Evolutionary conservation across 352 stramenopile species (phyloP), one percentile per base, ranked within the genome.

Genomic region (Globisporangium paroecandrum): DNA sequence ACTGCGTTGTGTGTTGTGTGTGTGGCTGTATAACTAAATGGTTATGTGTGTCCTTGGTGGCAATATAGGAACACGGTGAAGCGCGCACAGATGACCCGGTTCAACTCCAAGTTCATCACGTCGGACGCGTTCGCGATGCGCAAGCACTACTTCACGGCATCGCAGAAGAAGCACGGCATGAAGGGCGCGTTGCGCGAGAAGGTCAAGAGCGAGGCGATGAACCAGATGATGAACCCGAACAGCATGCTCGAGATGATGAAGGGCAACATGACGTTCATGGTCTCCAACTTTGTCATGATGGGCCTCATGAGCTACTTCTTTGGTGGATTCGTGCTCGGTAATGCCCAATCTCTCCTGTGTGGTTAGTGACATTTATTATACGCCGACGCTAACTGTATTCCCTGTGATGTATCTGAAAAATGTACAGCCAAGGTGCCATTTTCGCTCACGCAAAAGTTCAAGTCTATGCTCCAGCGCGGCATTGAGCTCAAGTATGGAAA

Each of bases 201-300:
- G 76, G 85, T 93, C 57, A 91, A 95, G 75, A 96, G 85, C 73
- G 86, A 94, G 62, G 83, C 83, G 27, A 95, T 91, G 81, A 96
- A 97, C 77, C 92, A 98, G 75, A 98, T 98, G 87, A 91, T 97
- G 79, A 98, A 98, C 75, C 95, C 97, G 38, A 94, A 97, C 73
- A 91, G 84, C 59, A 99, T 99, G 96, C 94, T 99, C 68, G 95
- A 98, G 74, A 97, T 97, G 85, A 98, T 99, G 93, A 99, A 99
- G 82, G 96, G 97, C 67, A 98, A 99, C 76, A 98, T 99, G 90
- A 97, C 93, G 15, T 99, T 98, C 68, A 98, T 99, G 93, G 90
- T 98, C 22, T 98, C 98, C 72, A 99, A 99, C 79, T 99, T 99
- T 81, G 95, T 99, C 72, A 99, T 99, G 97, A 99, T 99, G 97